Percentiles rank a stretch among this genome's conserved stretches.
Evolutionary conservation across 2,329 filamentous ascomycete genomes (phyloP).

Genomic region (Scytalidium lignicola): DNA sequence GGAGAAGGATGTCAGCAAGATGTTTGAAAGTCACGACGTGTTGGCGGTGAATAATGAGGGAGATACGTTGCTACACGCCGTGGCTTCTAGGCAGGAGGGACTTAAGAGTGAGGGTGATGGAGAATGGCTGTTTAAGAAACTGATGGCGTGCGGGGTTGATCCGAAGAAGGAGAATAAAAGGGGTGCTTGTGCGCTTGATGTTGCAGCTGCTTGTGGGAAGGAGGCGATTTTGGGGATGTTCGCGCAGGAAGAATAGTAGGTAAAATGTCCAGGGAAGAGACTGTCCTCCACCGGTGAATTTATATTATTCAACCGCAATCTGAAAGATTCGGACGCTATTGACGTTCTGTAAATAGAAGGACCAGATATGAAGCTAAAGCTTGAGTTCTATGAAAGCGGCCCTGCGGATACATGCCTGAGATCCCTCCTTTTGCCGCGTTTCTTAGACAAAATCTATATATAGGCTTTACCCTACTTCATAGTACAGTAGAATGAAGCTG

Average conservation of each 20-base stretch:
- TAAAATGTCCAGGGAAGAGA: no score
- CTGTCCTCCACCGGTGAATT: no score
- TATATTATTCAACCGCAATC: no score
- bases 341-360: no score
- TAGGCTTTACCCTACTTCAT: no score
- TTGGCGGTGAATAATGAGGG: conserved; percentile 20
- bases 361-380: no score
- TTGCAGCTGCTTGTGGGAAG: conserved; percentile 28
- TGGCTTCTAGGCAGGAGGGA: conserved; percentile 8
- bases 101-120: conserved; percentile 4
- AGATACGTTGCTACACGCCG: conserved; percentile 27
- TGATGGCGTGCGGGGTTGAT: conserved; percentile 27
- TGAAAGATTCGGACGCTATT: no score
- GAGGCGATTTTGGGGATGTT: conserved; percentile 26
- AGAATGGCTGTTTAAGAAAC: conserved; percentile 16
- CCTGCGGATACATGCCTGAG: no score
- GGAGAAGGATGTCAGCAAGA: neutral
- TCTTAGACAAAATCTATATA: no score
- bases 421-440: no score
- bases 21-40: conserved; percentile 19
- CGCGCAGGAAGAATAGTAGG: conserved; percentile 4
- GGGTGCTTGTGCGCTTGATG: conserved; percentile 28
- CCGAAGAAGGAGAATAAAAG: conserved; percentile 23
- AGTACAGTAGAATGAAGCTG: no score
- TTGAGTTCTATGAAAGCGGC: no score